Conservation (phyloP, 768 basidiomycete genomes). For the Krasilnikovozyma curviuscula region DNA sequence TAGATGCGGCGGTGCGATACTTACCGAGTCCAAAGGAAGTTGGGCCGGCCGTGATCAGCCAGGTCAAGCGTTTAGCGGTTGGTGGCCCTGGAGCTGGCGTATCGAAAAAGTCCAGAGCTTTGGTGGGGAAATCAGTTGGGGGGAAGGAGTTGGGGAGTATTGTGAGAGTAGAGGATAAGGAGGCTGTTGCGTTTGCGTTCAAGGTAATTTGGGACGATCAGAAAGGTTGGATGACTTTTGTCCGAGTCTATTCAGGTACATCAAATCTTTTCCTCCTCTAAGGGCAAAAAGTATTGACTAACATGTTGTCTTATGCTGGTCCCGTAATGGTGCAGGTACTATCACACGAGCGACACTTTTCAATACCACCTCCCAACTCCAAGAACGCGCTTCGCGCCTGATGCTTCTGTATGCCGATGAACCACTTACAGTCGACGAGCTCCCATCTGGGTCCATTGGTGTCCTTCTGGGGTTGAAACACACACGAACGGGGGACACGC, state of each 20-base stretch:
- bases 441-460: constrained; percentile 65
- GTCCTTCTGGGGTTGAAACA: constrained; percentile 64
- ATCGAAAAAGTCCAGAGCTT: constrained; percentile 1
- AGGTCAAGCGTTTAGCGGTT: too few relatives aligned
- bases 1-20: constrained; percentile 65
- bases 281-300: not conserved
- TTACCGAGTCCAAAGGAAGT: constrained; percentile 60
- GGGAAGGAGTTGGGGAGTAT: constrained; percentile 5
- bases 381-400: constrained; percentile 55
- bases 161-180: constrained; percentile 2
- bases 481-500: constrained; percentile 73
- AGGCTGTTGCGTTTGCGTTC: constrained; percentile 42
- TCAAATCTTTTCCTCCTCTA: not conserved
- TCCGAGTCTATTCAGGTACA: constrained; percentile 68
- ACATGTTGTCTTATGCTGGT: not conserved
- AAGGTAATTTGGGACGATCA: constrained; percentile 70
- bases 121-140: not conserved
- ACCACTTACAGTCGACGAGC: constrained; percentile 52
- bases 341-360: constrained; percentile 41
- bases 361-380: constrained; percentile 48
- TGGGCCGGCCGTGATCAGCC: constrained; percentile 26
- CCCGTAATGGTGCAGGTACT: constrained; percentile 34
- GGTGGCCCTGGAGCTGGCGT: not conserved
- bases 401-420: constrained; percentile 61
- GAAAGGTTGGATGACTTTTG: constrained; percentile 82